These are phyloP conservation scores for Candolleomyces aberdarensis DNA, from an alignment of 768 basidiomycete genomes.

Conservation along the genomic window DNA sequence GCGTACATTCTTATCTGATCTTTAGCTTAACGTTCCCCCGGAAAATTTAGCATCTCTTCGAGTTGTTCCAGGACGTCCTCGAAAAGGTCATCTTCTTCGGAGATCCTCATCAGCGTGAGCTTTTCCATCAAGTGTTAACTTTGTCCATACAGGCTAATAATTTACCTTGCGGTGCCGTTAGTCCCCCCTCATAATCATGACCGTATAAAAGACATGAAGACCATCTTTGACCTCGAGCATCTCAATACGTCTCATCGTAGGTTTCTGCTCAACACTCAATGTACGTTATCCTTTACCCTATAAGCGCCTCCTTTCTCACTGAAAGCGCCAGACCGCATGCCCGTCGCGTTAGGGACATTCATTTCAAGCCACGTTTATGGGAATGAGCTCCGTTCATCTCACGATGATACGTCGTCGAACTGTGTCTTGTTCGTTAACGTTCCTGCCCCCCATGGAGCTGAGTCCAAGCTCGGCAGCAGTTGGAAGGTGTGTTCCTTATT, in stretches of 20 bases:
- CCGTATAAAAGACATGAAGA: constrained; percentile 32
- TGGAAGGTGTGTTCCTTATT: constrained; percentile 33
- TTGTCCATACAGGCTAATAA: not conserved
- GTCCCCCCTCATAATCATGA: constrained; percentile 53
- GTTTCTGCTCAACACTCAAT: constrained; percentile 47
- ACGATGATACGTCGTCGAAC: constrained; percentile 25
- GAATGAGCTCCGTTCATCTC: constrained; percentile 34
- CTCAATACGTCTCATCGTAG: constrained; percentile 17
- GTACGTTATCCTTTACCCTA: constrained; percentile 23
- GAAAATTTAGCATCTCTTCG: constrained; percentile 38
- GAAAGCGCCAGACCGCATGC: constrained; percentile 47
- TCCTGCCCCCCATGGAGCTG: constrained; percentile 24
- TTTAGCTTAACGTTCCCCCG: not conserved
- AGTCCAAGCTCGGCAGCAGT: constrained; percentile 36
- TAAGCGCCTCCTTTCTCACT: not conserved
- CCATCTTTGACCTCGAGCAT: constrained; percentile 46
- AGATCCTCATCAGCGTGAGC: constrained; percentile 50
- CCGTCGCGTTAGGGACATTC: constrained; percentile 43
- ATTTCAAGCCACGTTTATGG: constrained; percentile 45
- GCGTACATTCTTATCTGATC: not conserved
- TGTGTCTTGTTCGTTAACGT: constrained; percentile 47
- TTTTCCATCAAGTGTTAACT: not conserved
- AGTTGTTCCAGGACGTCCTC: constrained; percentile 31
- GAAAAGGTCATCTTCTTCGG: constrained; percentile 51
- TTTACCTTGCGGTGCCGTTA: constrained; percentile 14